Conservation (phyloP, 352 stramenopile genomes). For the Phytopythium vexans region DNA sequence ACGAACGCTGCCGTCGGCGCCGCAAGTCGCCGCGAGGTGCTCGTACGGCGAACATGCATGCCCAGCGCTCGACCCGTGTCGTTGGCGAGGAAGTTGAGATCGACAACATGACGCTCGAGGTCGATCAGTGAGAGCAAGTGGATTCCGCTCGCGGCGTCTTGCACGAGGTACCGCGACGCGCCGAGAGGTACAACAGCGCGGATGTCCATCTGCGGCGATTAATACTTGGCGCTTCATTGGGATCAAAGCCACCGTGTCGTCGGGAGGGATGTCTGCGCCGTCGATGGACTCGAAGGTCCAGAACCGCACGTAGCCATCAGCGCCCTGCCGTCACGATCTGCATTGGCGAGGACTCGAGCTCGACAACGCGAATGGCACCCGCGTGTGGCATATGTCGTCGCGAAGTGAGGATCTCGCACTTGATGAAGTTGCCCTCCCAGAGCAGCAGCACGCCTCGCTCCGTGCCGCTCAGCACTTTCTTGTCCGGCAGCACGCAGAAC, state of each 20-base stretch:
- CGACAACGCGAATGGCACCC: slow-evolving; percentile 70
- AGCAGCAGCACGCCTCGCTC: slow-evolving; percentile 87
- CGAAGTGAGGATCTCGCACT: slow-evolving; percentile 85
- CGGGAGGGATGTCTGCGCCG: slow-evolving; percentile 74
- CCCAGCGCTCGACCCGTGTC: slow-evolving; percentile 66
- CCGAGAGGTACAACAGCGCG: slow-evolving; percentile 48
- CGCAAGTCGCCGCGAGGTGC: slow-evolving; percentile 80
- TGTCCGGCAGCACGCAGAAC: slow-evolving; percentile 93
- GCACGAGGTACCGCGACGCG: slow-evolving; percentile 47
- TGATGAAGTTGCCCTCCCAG: slow-evolving; percentile 96
- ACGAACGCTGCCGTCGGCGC: slow-evolving; percentile 81
- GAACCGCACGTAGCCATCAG: slow-evolving; percentile 88
- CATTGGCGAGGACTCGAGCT: slow-evolving; percentile 39
- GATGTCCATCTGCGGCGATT: slow-evolving; percentile 55
- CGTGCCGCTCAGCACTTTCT: slow-evolving; percentile 90
- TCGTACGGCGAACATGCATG: slow-evolving; percentile 77
- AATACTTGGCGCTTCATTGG: slow-evolving; percentile 57
- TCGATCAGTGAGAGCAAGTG: slow-evolving; percentile 44
- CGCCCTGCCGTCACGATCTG: slow-evolving; percentile 69
- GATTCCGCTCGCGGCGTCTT: slow-evolving; percentile 50
- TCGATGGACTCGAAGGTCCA: slow-evolving; percentile 89
- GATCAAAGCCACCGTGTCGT: slow-evolving; percentile 77
- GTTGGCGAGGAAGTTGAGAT: slow-evolving; percentile 59
- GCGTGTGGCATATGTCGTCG: slow-evolving; percentile 66
- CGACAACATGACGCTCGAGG: slow-evolving; percentile 33